Conservation (phyloP, 75 land plant genomes). For the Sequoia sempervirens region DNA sequence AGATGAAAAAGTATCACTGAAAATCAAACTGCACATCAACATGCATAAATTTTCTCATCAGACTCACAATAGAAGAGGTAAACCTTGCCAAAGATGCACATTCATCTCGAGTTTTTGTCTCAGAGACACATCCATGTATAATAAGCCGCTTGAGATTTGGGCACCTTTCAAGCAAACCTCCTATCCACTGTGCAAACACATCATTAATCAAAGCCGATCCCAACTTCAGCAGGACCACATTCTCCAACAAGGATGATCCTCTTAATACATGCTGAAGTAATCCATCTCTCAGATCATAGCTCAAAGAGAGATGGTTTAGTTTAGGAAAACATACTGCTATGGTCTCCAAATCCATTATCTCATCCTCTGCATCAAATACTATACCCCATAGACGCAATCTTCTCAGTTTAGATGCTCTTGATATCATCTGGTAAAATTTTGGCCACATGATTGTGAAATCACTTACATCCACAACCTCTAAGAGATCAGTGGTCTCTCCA, state of each 20-base stretch:
- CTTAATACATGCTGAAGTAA: constrained; percentile 44
- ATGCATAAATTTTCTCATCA: constrained; percentile 59
- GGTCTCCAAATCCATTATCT: constrained; percentile 61
- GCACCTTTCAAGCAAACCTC: constrained; percentile 58
- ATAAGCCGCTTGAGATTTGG: constrained; percentile 62
- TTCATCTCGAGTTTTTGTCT: constrained; percentile 59
- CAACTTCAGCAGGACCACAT: constrained; percentile 56
- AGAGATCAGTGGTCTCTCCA: constrained; percentile 57
- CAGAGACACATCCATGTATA: constrained; percentile 64
- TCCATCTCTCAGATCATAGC: constrained; percentile 60
- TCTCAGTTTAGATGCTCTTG: constrained; percentile 50
- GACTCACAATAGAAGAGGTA: constrained; percentile 48
- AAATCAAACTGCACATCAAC: constrained; percentile 60
- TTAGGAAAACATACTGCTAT: constrained; percentile 60
- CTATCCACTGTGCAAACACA: constrained; percentile 58
- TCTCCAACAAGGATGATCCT: constrained; percentile 46
- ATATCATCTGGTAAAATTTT: constrained; percentile 68
- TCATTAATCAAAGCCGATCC: constrained; percentile 64
- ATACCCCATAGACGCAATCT: constrained; percentile 68
- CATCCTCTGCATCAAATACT: constrained; percentile 62
- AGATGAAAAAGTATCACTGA: constrained; percentile 22
- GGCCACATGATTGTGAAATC: constrained; percentile 77
- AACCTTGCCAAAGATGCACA: constrained; percentile 48
- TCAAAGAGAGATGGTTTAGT: constrained; percentile 57
- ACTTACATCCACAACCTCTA: constrained; percentile 71